These are phyloP conservation scores for Verticillium isaacii DNA, from an alignment of 2,329 filamentous ascomycete species.

Conservation along the genomic window DNA sequence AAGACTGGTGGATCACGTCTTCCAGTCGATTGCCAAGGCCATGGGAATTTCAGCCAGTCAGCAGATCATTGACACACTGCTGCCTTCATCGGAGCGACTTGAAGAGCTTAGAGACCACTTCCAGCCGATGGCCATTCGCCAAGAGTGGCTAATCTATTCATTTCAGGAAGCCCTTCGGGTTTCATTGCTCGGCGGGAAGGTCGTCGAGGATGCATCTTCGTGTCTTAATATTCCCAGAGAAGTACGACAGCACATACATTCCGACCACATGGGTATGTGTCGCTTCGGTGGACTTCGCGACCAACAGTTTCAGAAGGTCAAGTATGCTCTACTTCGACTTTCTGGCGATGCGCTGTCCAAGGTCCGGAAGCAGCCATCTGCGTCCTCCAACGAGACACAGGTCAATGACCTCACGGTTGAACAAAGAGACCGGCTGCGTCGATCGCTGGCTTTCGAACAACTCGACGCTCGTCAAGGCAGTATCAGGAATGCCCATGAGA, in stretches of 20 bases:
- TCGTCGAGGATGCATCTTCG: slow-evolving; percentile 32
- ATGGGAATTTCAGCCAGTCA: slow-evolving; percentile 21
- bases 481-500: slow-evolving; percentile 26
- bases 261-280: slow-evolving; percentile 30
- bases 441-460: slow-evolving; percentile 29
- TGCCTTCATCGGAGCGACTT: slow-evolving; percentile 26
- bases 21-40: slow-evolving; percentile 10
- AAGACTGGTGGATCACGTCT: slow-evolving; percentile 14
- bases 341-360: background rate
- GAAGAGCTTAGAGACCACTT: slow-evolving; percentile 25
- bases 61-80: slow-evolving; percentile 24
- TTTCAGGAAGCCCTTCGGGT: slow-evolving; percentile 24
- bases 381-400: background rate
- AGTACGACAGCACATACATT: slow-evolving; percentile 23
- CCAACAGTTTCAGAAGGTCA: slow-evolving; percentile 25
- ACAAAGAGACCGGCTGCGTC: background rate
- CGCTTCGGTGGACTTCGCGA: slow-evolving; percentile 23
- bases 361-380: background rate
- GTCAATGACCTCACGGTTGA: background rate
- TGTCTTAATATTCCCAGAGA: slow-evolving; percentile 25
- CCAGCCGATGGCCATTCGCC: slow-evolving; percentile 18
- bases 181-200: slow-evolving; percentile 11
- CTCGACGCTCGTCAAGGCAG: slow-evolving; percentile 29
- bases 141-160: slow-evolving; percentile 26
- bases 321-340: background rate